A percentile compares a stretch with the other conserved stretches of the same genome.
These are phyloP conservation scores for Sphaerostilbella broomeana DNA, from an alignment of 2,329 filamentous ascomycete genomes.

Conservation along the genomic window DNA sequence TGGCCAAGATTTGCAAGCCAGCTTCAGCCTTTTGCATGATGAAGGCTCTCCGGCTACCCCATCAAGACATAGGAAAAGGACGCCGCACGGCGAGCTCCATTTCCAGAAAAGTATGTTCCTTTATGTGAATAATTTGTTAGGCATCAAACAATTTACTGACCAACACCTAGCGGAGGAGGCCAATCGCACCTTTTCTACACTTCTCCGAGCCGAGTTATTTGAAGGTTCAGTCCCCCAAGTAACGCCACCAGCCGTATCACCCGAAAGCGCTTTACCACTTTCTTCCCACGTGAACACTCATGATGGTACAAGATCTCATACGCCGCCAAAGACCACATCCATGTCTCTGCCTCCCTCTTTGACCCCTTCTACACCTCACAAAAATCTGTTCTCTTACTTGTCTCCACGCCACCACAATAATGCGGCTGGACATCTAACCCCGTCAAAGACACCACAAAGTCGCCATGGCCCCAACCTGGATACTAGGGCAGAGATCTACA, in stretches of 20 bases:
- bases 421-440: slow-evolving; percentile 76
- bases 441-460: slow-evolving; percentile 81
- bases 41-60: slow-evolving; percentile 90
- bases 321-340: slow-evolving; percentile 64
- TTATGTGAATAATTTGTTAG: too few relatives aligned
- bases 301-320: slow-evolving; percentile 68
- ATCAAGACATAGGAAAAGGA: slow-evolving; percentile 75
- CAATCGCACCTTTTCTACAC: slow-evolving; percentile 81
- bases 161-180: slow-evolving; percentile 69
- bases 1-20: slow-evolving; percentile 87
- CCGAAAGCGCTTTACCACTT: slow-evolving; percentile 47
- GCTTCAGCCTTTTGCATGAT: slow-evolving; percentile 85
- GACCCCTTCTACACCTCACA: slow-evolving; percentile 92
- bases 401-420: slow-evolving; percentile 64
- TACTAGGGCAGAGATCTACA: slow-evolving; percentile 88
- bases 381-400: slow-evolving; percentile 92
- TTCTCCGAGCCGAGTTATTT: slow-evolving; percentile 88
- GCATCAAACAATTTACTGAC: slow-evolving; percentile 9
- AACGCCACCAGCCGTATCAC: slow-evolving; percentile 56
- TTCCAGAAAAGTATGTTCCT: slow-evolving; percentile 77
- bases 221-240: slow-evolving; percentile 82
- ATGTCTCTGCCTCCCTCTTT: slow-evolving; percentile 64
- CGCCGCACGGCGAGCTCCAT: slow-evolving; percentile 82
- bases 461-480: slow-evolving; percentile 85
- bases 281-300: slow-evolving; percentile 47